phyloP scores from a whole-genome alignment of 2,329 filamentous ascomycete species.

The Pestalotiopsis sp. region DNA sequence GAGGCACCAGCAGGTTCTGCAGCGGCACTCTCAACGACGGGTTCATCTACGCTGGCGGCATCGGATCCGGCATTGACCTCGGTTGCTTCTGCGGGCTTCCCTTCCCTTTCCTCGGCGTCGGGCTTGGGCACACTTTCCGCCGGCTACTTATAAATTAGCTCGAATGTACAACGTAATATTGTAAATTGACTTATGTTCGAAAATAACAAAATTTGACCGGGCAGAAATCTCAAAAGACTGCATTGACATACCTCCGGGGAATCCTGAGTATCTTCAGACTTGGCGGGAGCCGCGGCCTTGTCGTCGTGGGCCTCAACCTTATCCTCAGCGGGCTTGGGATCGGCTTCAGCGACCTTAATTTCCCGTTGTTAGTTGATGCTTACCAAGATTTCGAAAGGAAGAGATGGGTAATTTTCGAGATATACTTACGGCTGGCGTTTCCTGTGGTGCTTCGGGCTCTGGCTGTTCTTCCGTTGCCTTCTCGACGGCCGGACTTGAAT shows the following conservation, averaged over 20 bases:
- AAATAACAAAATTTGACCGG: neutral
- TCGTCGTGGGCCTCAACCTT: neutral
- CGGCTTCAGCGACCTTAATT: neutral
- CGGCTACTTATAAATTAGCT: neutral
- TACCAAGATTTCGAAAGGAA: neutral
- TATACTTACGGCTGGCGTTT: neutral
- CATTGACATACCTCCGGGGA: neutral
- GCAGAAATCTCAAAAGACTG: neutral
- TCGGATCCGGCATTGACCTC: neutral
- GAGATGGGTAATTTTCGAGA: no score
- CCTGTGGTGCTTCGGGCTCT: neutral
- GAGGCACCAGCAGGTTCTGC: neutral
- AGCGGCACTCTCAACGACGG: neutral
- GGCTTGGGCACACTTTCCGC: neutral
- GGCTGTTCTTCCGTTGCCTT: neutral
- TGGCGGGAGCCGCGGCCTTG: neutral
- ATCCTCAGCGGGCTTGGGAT: neutral
- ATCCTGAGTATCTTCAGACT: neutral
- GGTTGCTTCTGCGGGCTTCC: neutral
- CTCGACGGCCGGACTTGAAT: neutral
- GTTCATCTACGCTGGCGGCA: neutral
- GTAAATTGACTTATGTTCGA: neutral
- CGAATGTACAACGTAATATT: neutral
- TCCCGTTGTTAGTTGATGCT: neutral
- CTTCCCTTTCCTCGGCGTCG: neutral